phyloP scores from a whole-genome alignment of 129 eudicot genomes.

The Helianthus tuberosus region DNA sequence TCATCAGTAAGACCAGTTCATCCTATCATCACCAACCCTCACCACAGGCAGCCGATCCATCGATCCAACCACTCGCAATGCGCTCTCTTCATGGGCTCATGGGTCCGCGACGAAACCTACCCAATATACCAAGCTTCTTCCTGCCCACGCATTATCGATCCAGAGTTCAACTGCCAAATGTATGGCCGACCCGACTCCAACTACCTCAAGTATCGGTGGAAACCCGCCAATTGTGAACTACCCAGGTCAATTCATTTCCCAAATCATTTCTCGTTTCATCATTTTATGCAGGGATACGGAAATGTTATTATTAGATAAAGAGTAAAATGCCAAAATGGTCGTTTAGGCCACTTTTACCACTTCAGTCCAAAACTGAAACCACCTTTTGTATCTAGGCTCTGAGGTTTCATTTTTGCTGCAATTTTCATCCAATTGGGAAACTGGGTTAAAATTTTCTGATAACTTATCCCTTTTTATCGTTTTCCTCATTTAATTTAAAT shows the following conservation, averaged over 20 bases:
- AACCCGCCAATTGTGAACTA: constrained; percentile 80
- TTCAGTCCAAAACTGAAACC: no score
- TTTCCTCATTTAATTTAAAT: no score
- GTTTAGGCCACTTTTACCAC: no score
- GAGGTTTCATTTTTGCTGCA: no score
- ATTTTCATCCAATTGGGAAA: no score
- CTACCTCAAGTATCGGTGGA: constrained; percentile 90
- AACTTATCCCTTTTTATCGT: no score
- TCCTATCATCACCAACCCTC: constrained; percentile 41
- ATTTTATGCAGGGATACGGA: not conserved
- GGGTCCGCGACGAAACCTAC: constrained; percentile 76
- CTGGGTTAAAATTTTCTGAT: no score
- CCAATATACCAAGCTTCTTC: constrained; percentile 63
- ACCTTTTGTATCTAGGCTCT: no score
- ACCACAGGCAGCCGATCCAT: constrained; percentile 39
- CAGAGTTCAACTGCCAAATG: constrained; percentile 83
- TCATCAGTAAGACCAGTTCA: constrained; percentile 44
- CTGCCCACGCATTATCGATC: constrained; percentile 66
- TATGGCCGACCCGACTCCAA: constrained; percentile 90
- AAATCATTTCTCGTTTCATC: not conserved
- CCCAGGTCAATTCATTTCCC: constrained; percentile 54
- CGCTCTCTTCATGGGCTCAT: constrained; percentile 66
- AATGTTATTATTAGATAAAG: no score
- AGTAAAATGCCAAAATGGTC: no score
- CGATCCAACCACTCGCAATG: constrained; percentile 56